Evolutionary conservation across 805 yeast species (phyloP), one percentile per base, ranked within the genome.

Genomic region (Vanderwaltozyma yarrowii): DNA sequence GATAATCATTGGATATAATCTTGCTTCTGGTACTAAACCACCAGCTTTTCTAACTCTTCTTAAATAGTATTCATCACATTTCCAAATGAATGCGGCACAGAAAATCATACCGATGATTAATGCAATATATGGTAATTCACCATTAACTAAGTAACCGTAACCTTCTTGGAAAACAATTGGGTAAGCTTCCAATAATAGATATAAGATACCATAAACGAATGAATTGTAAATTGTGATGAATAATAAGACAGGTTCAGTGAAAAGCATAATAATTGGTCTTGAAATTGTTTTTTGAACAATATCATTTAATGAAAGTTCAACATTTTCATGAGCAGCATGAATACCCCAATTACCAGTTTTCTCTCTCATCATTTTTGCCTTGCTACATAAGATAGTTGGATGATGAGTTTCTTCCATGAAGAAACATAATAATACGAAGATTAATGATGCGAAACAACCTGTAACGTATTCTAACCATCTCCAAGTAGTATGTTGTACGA

Each of bases 291-390:
- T 77, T 49, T 70, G 73, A 25, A 69, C 69, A 44, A 85, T 72
- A 35, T 78, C 86, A 42, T 62, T 67, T 33, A 80, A 30, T 16
- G 74, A 65, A 5, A 81, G 59, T 43, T 72, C 69, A 39, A 71
- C 71, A 43, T 69, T 74, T 50, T 82, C 92, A 51, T 78, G 86
- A 8, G 84, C 77, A 21, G 94, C 86, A 49, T 76, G 80, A 36
- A 83, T 74, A 31, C 82, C 82, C 92, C 92, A 82, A 62, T 79
- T 84, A 15, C 84, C 82, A 11, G 89, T 83, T 45, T 75, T 64
- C 47, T 70, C 64, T 49, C 87, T 71, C 52, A 84, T 66, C 33
- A 59, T 63, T 37, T 65, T 64, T 3, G 94, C 94, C 60, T 81
- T 80, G 18, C 65, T 49, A 16, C 67, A 73, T 40, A 82, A 58